Base-by-base conservation (phyloP, 1,139 yeast species). In the Geotrichum bryndzae region DNA sequence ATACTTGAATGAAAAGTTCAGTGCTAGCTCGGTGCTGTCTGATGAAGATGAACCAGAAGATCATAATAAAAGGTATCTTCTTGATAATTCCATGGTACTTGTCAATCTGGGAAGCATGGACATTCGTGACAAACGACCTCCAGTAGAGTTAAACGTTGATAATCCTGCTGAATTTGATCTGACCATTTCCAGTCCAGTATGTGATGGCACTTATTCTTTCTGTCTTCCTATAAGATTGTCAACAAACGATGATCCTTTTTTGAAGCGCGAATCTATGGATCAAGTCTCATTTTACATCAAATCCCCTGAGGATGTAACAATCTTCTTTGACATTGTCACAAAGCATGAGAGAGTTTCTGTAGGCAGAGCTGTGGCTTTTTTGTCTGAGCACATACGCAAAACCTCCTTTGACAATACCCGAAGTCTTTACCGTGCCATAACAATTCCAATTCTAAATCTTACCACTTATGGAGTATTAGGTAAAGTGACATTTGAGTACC, bases 91-190 rank as follows among this genome's bases (percentile, higher is more conserved):
- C 68, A 76, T 92, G 69, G 78, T 92, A 22, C 77, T 92, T 64
- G 82, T 92, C 54, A 90, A 97, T 0, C 78, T 92, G 63, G 98
- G 98, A 0, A 86, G 96, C 0, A 87, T 96, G 6, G 97, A 92
- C 70, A 77, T 85, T 53, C 79, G 97, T 59, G 84, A 83, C 64
- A 72, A 74, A 11, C 74, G 76, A 1, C 80, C 81, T 13, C 90
- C 96, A 0, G 82, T 92, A 29, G 85, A 86, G 60, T 80, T 92
- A 61, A 81, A 84, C 57, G 88, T 89, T 18, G 86, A 88, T 1
- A 88, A 87, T 65, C 82, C 87, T 25, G 88, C 96, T 0, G 94
- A 89, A 71, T 79, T 91, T 54, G 97, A 92, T 69, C 77, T 92
- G 61, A 84, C 86, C 13, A 82, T 92, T 15, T 83, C 87, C n/a